These are phyloP conservation scores for Fusarium sp. DNA, from an alignment of 2,329 filamentous ascomycete genomes.

Conservation along the genomic window DNA sequence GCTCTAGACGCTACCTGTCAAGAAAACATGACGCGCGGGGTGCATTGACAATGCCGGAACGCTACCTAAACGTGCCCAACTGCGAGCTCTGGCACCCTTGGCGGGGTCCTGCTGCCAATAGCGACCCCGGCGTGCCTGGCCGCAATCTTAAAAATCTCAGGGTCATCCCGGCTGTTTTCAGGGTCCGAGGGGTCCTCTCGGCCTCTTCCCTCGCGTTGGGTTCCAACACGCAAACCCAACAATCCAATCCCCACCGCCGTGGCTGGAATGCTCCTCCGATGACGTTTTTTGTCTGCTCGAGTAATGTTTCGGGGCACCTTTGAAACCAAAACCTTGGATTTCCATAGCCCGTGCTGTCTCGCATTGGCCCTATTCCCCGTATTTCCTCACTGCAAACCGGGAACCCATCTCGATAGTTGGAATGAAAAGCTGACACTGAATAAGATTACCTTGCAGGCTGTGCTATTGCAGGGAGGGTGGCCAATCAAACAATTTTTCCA, in stretches of 20 bases:
- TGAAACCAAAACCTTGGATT: too few relatives aligned
- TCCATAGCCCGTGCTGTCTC: too few relatives aligned
- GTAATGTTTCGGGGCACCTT: too few relatives aligned
- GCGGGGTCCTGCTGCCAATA: conserved; percentile 36
- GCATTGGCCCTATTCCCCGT: too few relatives aligned
- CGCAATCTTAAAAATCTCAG: conserved; percentile 40
- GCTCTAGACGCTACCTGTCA: too few relatives aligned
- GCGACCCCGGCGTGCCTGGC: conserved; percentile 14
- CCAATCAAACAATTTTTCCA: too few relatives aligned
- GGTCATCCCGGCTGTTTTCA: conserved; percentile 32
- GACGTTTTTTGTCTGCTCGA: too few relatives aligned
- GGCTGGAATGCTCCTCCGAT: conserved; percentile 21
- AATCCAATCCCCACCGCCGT: neutral
- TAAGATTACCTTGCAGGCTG: too few relatives aligned
- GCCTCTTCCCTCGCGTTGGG: conserved; percentile 17
- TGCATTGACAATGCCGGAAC: conserved; percentile 20
- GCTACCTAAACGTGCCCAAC: conserved; percentile 38
- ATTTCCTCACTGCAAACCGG: too few relatives aligned
- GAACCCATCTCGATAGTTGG: too few relatives aligned
- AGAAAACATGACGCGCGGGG: conserved; percentile 19
- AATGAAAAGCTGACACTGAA: too few relatives aligned
- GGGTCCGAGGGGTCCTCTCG: neutral
- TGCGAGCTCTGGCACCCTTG: neutral
- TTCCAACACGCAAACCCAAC: conserved; percentile 34
- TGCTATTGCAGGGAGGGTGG: too few relatives aligned